Evolutionary conservation across 164 flowering plant species (phyloP).

Genomic region (Pachysandra terminalis): DNA sequence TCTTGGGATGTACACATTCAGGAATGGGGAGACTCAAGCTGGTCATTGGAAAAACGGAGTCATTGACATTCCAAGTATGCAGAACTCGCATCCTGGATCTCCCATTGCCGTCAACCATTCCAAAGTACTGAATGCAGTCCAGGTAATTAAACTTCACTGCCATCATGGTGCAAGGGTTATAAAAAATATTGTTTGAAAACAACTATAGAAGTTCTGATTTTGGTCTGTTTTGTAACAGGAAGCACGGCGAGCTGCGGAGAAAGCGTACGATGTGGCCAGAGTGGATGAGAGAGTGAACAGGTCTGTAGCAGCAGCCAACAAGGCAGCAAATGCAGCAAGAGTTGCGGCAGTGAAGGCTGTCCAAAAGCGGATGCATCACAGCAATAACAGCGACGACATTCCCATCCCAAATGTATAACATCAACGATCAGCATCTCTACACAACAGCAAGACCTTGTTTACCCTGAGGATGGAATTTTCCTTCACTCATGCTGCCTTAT

Average conservation of each 20-base stretch:
- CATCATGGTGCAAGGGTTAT: neutral
- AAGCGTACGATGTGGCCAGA: conserved; percentile 57
- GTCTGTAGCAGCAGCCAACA: conserved; percentile 78
- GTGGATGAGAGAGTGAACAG: conserved; percentile 85
- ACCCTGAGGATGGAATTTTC: neutral
- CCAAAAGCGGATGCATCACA: conserved; percentile 54
- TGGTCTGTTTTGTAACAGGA: conserved; percentile 45
- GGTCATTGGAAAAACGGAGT: conserved; percentile 94
- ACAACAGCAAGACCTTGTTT: neutral
- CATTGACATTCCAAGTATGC: conserved; percentile 55
- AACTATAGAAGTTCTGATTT: conserved; percentile 1
- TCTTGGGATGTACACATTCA: conserved; percentile 78
- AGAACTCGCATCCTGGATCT: conserved; percentile 47
- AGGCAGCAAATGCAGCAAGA: conserved; percentile 94
- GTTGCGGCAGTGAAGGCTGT: conserved; percentile 95
- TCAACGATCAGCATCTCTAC: neutral
- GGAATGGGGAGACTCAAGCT: conserved; percentile 72
- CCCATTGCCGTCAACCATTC: conserved; percentile 54
- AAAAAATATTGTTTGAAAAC: neutral
- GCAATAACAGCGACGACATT: conserved; percentile 10
- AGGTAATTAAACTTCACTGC: conserved; percentile 39
- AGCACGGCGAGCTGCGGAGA: conserved; percentile 78
- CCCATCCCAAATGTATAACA: conserved; percentile 27
- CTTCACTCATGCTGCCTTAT: neutral
- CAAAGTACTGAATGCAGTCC: conserved; percentile 68